A percentile compares a stretch with the other conserved stretches of the same genome.
Evolutionary conservation across 2,329 filamentous ascomycete genomes (phyloP).

Genomic region (Rhynchosporium graminicola): DNA sequence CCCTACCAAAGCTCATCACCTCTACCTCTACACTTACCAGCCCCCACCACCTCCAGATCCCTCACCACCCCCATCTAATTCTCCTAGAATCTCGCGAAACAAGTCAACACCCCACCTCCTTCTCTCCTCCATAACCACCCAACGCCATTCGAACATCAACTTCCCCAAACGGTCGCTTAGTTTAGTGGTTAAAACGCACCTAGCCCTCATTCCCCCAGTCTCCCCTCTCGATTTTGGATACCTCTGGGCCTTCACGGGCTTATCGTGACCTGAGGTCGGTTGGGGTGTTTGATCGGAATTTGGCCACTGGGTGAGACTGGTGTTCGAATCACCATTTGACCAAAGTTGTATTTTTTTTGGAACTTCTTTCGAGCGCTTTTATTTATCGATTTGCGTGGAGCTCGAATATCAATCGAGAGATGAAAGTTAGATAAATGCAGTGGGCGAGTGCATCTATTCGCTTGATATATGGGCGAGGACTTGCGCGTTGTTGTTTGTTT

Average conservation of each 20-base stretch:
- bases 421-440: no score
- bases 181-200: slow-evolving; percentile 9
- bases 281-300: not conserved
- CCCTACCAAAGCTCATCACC: no score
- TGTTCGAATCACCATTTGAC: slow-evolving; percentile 4
- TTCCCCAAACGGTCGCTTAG: not conserved
- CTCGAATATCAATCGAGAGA: not conserved
- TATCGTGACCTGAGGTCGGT: slow-evolving; percentile 1
- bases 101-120: not conserved
- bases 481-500: no score
- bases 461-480: no score
- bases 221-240: slow-evolving; percentile 11
- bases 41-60: no score
- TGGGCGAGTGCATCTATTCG: no score
- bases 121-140: not conserved
- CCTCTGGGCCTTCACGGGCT: slow-evolving; percentile 7
- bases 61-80: no score
- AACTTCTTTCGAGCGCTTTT: not conserved
- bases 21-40: no score
- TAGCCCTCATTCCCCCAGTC: no score
- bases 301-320: slow-evolving; percentile 1
- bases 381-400: not conserved
- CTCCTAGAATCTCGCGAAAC: not conserved
- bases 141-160: not conserved
- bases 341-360: not conserved